Conservation (phyloP, 2,329 filamentous ascomycete genomes). For the Cladosporium halotolerans region DNA sequence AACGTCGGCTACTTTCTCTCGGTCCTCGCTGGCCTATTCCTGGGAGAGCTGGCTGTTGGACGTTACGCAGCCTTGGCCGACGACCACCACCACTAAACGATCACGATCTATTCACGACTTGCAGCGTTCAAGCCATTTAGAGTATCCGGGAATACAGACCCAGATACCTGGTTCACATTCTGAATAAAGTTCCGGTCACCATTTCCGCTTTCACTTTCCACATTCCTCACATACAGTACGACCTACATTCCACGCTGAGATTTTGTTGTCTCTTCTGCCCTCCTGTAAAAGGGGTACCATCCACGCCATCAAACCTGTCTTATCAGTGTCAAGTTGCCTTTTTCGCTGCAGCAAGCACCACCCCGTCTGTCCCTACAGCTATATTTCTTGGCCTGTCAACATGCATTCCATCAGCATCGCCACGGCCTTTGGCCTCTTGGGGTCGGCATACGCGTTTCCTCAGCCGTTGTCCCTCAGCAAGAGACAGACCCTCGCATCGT, state of each 20-base stretch:
- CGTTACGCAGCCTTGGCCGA: conserved; percentile 54
- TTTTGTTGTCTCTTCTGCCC: neutral
- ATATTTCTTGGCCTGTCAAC: neutral
- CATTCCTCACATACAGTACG: too few species aligned
- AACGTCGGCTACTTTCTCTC: conserved; percentile 82
- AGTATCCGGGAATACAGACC: neutral
- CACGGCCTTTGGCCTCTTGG: neutral
- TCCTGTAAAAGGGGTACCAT: too few species aligned
- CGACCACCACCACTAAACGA: conserved; percentile 21
- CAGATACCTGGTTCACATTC: neutral
- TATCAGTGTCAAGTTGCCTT: too few species aligned
- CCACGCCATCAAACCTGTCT: too few species aligned
- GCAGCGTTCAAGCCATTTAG: conserved; percentile 5
- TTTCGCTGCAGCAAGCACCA: too few species aligned
- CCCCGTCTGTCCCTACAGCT: conserved; percentile 1
- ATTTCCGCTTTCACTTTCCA: neutral
- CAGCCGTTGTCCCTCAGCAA: neutral
- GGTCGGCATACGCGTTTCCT: neutral
- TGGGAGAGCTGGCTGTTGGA: conserved; percentile 78
- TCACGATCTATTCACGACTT: conserved; percentile 2
- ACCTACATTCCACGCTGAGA: neutral
- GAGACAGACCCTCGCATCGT: neutral
- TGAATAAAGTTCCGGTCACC: neutral
- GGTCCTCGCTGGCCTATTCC: conserved; percentile 69
- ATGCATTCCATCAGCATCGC: neutral